Evolutionary conservation across 352 stramenopile genomes (phyloP).

Genomic region (Phytophthora sansomeana): DNA sequence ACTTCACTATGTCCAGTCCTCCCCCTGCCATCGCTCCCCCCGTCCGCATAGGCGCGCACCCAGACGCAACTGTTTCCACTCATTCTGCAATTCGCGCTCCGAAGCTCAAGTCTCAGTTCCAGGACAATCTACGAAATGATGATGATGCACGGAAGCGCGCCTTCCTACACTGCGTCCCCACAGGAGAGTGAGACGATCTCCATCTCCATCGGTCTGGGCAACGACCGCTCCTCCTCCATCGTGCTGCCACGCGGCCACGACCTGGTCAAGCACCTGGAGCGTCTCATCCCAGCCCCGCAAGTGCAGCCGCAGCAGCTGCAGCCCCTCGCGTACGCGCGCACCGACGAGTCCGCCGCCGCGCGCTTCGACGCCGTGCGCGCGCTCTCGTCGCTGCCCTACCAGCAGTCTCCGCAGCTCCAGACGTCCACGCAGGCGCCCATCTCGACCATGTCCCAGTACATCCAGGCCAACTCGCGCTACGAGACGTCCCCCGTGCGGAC

Average conservation of each 20-base stretch:
- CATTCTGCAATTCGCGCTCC: constrained; percentile 33
- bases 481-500: constrained; percentile 22
- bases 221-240: constrained; percentile 50
- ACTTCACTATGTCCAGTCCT: not conserved
- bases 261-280: constrained; percentile 59
- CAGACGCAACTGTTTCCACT: constrained; percentile 13
- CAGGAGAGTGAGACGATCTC: constrained; percentile 49
- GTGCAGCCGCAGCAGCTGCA: constrained; percentile 15
- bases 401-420: constrained; percentile 16
- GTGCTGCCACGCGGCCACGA: constrained; percentile 60
- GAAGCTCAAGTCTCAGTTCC: constrained; percentile 24
- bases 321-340: constrained; percentile 18
- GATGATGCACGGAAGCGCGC: constrained; percentile 34
- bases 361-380: constrained; percentile 33
- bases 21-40: not conserved
- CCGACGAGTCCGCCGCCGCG: constrained; percentile 9
- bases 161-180: constrained; percentile 12
- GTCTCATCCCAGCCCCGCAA: constrained; percentile 35
- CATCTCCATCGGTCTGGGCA: constrained; percentile 56
- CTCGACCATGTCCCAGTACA: constrained; percentile 35
- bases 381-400: constrained; percentile 31
- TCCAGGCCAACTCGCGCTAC: constrained; percentile 38
- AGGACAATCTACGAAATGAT: constrained; percentile 19
- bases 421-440: constrained; percentile 11
- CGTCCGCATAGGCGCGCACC: not conserved